Conservation (phyloP, 163 green algal species). For the Trebouxiophyceae sp. region DNA sequence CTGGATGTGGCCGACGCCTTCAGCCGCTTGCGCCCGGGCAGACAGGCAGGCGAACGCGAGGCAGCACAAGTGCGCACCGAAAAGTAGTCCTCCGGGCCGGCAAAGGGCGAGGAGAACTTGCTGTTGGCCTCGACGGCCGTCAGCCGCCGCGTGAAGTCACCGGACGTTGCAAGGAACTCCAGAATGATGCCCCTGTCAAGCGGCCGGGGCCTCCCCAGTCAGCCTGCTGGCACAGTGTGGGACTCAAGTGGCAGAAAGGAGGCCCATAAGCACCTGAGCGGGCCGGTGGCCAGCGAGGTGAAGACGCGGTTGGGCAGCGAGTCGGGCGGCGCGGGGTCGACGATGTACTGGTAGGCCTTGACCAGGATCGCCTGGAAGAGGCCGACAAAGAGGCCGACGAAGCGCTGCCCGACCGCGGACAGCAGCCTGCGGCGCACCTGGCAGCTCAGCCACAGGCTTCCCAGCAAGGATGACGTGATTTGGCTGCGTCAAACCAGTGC, state of each 20-base stretch:
- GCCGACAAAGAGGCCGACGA: conserved; percentile 21
- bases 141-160: conserved; percentile 83
- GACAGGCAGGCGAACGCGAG: not conserved
- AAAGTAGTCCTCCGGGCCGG: conserved; percentile 39
- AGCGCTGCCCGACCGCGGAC: conserved; percentile 11
- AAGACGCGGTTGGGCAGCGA: conserved; percentile 53
- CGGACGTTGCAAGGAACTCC: conserved; percentile 68
- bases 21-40: not conserved
- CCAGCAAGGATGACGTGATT: too few relatives aligned
- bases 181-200: conserved; percentile 51
- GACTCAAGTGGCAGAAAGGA: not conserved
- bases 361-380: conserved; percentile 52
- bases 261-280: conserved; percentile 25
- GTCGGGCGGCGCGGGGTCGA: conserved; percentile 67
- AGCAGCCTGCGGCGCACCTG: conserved; percentile 14
- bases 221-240: too few relatives aligned
- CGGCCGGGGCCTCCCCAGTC: too few relatives aligned
- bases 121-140: conserved; percentile 68
- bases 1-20: conserved; percentile 10
- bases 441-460: not conserved
- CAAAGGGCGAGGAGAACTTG: conserved; percentile 56
- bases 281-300: conserved; percentile 30
- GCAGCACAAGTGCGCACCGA: conserved; percentile 13
- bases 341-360: conserved; percentile 75
- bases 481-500: too few relatives aligned